These are phyloP conservation scores for Paxillus ammoniavirescens DNA, from an alignment of 768 basidiomycete genomes.

Conservation along the genomic window DNA sequence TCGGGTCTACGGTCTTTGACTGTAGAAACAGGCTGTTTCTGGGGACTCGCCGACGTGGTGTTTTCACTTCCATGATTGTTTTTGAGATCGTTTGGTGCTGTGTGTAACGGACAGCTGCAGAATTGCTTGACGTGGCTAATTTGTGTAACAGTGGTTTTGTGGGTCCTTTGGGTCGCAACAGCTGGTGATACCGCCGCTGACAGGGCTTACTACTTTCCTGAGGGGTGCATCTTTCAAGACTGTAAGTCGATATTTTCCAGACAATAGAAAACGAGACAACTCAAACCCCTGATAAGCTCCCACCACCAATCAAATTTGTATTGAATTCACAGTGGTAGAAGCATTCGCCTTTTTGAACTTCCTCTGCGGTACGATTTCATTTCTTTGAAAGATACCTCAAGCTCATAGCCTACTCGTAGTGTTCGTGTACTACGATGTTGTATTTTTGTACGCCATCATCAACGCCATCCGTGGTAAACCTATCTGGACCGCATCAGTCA, in stretches of 20 bases:
- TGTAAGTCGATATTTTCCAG: slow-evolving; percentile 3
- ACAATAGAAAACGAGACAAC: background rate
- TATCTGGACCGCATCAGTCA: slow-evolving; percentile 25
- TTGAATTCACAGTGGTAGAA: slow-evolving; percentile 19
- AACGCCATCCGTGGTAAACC: slow-evolving; percentile 18
- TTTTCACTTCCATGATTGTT: slow-evolving; percentile 21
- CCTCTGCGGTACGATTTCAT: slow-evolving; percentile 18
- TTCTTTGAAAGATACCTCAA: background rate
- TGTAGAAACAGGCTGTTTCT: slow-evolving; percentile 14
- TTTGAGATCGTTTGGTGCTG: slow-evolving; percentile 28
- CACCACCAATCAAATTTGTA: slow-evolving; percentile 10
- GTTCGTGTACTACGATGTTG: slow-evolving; percentile 22
- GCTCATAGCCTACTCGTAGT: slow-evolving; percentile 8
- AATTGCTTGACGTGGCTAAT: background rate
- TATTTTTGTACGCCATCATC: slow-evolving; percentile 24
- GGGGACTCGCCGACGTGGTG: slow-evolving; percentile 1
- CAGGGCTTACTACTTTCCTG: slow-evolving; percentile 10
- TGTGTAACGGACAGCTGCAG: slow-evolving; percentile 4
- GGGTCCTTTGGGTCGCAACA: slow-evolving; percentile 20
- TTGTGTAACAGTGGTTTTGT: slow-evolving; percentile 16
- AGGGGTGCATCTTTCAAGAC: slow-evolving; percentile 12
- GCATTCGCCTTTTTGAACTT: slow-evolving; percentile 22
- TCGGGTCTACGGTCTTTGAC: background rate
- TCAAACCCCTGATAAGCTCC: slow-evolving; percentile 9
- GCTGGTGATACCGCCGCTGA: slow-evolving; percentile 12